phyloP scores from a whole-genome alignment of 257 asterid species.

The Asclepias syriaca region DNA sequence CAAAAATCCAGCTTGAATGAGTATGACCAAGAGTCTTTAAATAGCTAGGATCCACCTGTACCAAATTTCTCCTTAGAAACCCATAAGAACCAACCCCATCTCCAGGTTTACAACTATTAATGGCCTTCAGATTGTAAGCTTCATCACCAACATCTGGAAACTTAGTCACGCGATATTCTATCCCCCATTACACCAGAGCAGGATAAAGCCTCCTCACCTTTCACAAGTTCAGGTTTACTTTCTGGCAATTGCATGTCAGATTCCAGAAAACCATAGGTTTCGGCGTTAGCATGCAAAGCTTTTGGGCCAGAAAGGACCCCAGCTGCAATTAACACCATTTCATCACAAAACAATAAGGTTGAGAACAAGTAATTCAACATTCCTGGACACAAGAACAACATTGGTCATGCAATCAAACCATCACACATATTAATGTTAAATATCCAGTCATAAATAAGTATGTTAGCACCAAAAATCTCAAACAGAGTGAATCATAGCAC shows the following conservation, averaged over 20 bases:
- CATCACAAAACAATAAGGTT: background rate
- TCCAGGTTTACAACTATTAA: conserved; percentile 22
- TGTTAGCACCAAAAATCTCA: background rate
- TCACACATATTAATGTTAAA: background rate
- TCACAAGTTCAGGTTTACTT: conserved; percentile 9
- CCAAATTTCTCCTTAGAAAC: conserved; percentile 40
- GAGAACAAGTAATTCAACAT: background rate
- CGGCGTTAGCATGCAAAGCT: conserved; percentile 4
- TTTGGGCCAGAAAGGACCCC: conserved; percentile 20
- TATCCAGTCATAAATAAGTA: background rate
- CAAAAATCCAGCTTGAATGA: conserved; percentile 84
- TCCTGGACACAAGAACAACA: background rate
- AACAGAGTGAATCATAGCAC: background rate
- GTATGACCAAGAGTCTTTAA: conserved; percentile 70
- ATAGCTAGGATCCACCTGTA: conserved; percentile 61
- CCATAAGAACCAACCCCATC: conserved; percentile 20
- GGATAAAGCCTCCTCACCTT: conserved; percentile 42
- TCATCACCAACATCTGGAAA: conserved; percentile 27
- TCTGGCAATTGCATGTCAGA: background rate
- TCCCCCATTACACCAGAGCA: conserved; percentile 31
- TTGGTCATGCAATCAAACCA: background rate
- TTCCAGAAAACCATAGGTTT: background rate
- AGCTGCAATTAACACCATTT: conserved; percentile 20
- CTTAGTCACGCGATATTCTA: conserved; percentile 22
- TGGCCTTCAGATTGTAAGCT: conserved; percentile 26